Conservation (phyloP, 305 asterid species). For the Fraxinus sp. region DNA sequence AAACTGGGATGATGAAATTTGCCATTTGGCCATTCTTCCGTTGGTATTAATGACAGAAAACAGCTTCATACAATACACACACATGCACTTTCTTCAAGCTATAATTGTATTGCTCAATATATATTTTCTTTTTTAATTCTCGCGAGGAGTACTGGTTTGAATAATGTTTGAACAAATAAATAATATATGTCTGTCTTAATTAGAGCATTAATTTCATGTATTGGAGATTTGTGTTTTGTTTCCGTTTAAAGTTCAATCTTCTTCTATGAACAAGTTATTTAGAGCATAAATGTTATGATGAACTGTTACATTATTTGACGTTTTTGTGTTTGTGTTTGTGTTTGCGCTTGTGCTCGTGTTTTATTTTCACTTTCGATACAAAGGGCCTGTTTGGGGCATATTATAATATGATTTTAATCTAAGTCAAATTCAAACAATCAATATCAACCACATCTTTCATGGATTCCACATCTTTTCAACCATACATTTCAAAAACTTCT, state of each 20-base stretch:
- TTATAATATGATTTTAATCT: no score
- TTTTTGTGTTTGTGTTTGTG: background rate
- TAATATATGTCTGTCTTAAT: background rate
- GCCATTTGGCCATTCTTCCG: conserved; percentile 53
- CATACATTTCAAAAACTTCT: no score
- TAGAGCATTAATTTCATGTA: background rate
- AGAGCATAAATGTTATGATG: background rate
- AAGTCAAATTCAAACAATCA: no score
- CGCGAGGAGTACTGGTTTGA: background rate
- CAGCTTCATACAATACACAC: background rate
- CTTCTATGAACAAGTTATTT: background rate
- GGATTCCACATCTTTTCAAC: no score
- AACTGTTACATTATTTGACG: background rate
- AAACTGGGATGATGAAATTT: conserved; percentile 61
- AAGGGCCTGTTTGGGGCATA: no score
- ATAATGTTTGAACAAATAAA: background rate
- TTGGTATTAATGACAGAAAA: conserved; percentile 21
- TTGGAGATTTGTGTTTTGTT: background rate
- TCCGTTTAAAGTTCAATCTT: background rate
- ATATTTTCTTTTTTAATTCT: background rate
- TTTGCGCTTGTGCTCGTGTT: background rate
- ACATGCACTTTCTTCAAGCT: background rate
- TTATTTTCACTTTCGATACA: no score
- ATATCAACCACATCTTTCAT: no score
- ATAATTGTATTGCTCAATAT: background rate